phyloP scores from a whole-genome alignment of 2,329 filamentous ascomycete genomes.

The Fusarium buharicum region DNA sequence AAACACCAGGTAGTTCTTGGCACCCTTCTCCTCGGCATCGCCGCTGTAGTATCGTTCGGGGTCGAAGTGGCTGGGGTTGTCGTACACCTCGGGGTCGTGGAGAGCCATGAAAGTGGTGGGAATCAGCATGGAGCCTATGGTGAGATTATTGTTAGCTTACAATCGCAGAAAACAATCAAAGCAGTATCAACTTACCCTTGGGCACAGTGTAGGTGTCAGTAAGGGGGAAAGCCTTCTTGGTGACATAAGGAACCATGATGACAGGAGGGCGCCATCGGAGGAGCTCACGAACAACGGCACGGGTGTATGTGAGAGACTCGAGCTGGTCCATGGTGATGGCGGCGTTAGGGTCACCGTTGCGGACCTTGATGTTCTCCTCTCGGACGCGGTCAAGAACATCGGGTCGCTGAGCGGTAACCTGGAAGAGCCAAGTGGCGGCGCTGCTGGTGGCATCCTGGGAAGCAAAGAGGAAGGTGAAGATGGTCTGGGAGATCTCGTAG shows the following conservation, averaged over 20 bases:
- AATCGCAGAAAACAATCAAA: not conserved
- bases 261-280: conserved; percentile 95
- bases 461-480: conserved; percentile 97
- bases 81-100: conserved; percentile 92
- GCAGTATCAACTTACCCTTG: conserved; percentile 68
- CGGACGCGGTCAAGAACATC: conserved; percentile 90
- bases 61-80: conserved; percentile 87
- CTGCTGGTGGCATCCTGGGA: conserved; percentile 97
- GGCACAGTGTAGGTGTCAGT: conserved; percentile 88
- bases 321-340: conserved; percentile 84
- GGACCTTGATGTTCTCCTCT: conserved; percentile 84
- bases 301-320: conserved; percentile 89
- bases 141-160: conserved; percentile 30
- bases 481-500: conserved; percentile 89
- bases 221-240: conserved; percentile 95
- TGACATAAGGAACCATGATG: conserved; percentile 94
- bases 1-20: conserved; percentile 97
- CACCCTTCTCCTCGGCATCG: conserved; percentile 82
- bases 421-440: conserved; percentile 94
- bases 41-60: conserved; percentile 92
- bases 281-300: conserved; percentile 89
- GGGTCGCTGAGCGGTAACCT: conserved; percentile 92
- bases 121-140: conserved; percentile 85
- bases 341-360: conserved; percentile 78
- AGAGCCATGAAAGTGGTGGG: conserved; percentile 91